Percentiles rank a stretch among this genome's conserved stretches.
Evolutionary conservation across 495 filamentous ascomycete genomes (phyloP).

Genomic region (Aspergillus incahuasiensis): DNA sequence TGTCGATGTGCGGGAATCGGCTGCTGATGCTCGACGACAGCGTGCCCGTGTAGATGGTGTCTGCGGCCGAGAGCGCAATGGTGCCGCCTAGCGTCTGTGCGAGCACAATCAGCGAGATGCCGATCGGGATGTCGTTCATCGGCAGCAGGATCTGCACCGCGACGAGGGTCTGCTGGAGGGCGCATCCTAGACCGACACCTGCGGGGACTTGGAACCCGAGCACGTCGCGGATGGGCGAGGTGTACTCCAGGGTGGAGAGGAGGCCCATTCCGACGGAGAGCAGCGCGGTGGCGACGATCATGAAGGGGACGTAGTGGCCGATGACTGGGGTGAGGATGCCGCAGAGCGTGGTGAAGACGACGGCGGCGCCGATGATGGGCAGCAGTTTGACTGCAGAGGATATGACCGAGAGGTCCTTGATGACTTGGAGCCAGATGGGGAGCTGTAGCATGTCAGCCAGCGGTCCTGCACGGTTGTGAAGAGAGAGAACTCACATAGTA

Average conservation of each 20-base stretch:
- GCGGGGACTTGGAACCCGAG: constrained; percentile 34
- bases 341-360: constrained; percentile 19
- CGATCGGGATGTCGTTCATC: constrained; percentile 30
- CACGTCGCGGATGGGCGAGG: constrained; percentile 23
- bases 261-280: constrained; percentile 31
- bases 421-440: constrained; percentile 33
- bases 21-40: neutral
- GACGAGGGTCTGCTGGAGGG: constrained; percentile 30
- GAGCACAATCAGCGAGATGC: constrained; percentile 36
- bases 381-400: constrained; percentile 29
- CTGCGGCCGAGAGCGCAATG: constrained; percentile 10
- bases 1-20: neutral
- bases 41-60: neutral
- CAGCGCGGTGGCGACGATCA: constrained; percentile 25
- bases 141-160: constrained; percentile 38
- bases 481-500: neutral
- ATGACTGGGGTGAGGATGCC: constrained; percentile 13
- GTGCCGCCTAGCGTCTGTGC: constrained; percentile 37
- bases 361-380: constrained; percentile 24
- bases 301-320: constrained; percentile 40
- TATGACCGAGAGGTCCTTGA: constrained; percentile 25
- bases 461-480: neutral
- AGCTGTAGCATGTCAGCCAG: neutral
- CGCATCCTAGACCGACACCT: constrained; percentile 35
- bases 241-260: constrained; percentile 22